Evolutionary conservation across 306 rosid genomes (phyloP), one percentile per base, ranked within the genome.

Genomic region (Begonia peltatifolia): DNA sequence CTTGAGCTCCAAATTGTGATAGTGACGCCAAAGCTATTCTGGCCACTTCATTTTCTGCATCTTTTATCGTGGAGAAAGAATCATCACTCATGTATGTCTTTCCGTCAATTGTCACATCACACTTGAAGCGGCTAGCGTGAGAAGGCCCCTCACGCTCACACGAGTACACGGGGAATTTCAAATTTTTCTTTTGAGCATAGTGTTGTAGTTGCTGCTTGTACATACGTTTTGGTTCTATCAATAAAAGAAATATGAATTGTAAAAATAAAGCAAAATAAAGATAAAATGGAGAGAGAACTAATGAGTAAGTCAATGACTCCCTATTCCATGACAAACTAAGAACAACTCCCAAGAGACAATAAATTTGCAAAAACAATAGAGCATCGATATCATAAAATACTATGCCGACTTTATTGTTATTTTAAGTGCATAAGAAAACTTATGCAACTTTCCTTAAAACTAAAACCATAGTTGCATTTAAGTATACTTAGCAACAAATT

Each of bases 1-100:
- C 81, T 78, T 72, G 73, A 64, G 63, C 61, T 61, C 65, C 79
- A 23, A 42, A 56, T 13, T 75, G 74, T 20, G 68, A 58, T 42
- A 86, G 68, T 11, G 88, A 74, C 62, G 43, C 38, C 52, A 90
- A 63, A 65, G 99, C 99, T 57, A 64, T 57, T 75, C 73, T 76
- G 46, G 99, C 99, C 58, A 82, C 94, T 23, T 94, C 92, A 73
- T 81, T 72, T 55, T 90, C 95, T 52, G 99, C 99, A 52, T 81
- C 94, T 87, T 86, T 90, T 49, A 77, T 22, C 20, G 80, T 76
- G 46, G 74, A 35, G 49, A 61, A 73, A 64, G 65, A 80, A 9
- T 69, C 78, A 36, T 63, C 67, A 71, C 88, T 70, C 74, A 63
- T 79, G 52, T 54, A 90, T 1, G 77, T 76, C 17, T 68, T 73